Evolutionary conservation across 306 rosid genomes (phyloP).

Genomic region (Canavalia ensiformis): DNA sequence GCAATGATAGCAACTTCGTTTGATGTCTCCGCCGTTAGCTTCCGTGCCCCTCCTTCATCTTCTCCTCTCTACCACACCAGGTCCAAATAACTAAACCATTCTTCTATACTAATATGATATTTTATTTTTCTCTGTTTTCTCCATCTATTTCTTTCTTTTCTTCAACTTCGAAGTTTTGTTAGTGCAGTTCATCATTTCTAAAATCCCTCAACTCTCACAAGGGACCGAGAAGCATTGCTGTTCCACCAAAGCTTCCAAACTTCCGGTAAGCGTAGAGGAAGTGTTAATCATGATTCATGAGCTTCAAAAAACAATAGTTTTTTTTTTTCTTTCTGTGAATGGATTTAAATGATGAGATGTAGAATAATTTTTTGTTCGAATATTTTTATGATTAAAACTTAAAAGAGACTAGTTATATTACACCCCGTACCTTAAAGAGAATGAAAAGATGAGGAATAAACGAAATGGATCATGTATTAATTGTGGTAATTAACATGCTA

Average conservation of each 20-base stretch:
- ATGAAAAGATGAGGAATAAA: background rate
- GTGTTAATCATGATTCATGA: background rate
- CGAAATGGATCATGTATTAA: background rate
- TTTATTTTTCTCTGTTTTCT: background rate
- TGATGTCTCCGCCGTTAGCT: constrained; percentile 53
- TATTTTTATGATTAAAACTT: background rate
- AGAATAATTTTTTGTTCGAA: background rate
- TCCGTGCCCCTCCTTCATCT: constrained; percentile 42
- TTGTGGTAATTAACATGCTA: background rate
- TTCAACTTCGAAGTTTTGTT: constrained; percentile 3
- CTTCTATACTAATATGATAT: background rate
- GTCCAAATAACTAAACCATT: background rate
- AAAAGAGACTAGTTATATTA: background rate
- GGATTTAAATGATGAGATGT: background rate
- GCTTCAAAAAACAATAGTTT: background rate
- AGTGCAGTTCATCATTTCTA: constrained; percentile 45
- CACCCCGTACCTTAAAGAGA: background rate
- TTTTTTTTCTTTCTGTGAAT: background rate
- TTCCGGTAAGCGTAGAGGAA: constrained; percentile 43
- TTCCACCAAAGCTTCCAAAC: constrained; percentile 36
- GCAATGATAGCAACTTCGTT: constrained; percentile 52
- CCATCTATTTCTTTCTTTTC: background rate
- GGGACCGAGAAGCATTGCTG: background rate
- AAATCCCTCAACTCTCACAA: constrained; percentile 38
- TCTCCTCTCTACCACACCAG: constrained; percentile 40